Evolutionary conservation across 495 filamentous ascomycete genomes (phyloP).

Genomic region (Podospora bellae-mahoneyi): DNA sequence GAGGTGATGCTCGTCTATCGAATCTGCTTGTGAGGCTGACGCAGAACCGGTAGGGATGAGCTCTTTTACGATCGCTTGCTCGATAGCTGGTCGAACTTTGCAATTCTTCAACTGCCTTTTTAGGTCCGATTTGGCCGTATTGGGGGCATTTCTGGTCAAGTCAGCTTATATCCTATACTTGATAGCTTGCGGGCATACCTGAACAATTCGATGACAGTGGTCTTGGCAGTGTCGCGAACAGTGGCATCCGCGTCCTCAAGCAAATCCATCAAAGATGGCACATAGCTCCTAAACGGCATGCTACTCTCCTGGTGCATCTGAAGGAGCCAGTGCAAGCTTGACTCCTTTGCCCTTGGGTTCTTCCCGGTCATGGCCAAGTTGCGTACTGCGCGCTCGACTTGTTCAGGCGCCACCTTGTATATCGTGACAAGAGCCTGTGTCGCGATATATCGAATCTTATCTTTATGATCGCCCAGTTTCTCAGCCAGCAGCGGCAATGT

Average conservation of each 20-base stretch:
- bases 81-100: slow-evolving; percentile 81
- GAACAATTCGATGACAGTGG: slow-evolving; percentile 79
- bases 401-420: slow-evolving; percentile 60
- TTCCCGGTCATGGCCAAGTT: slow-evolving; percentile 73
- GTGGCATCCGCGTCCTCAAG: slow-evolving; percentile 85
- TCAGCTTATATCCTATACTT: slow-evolving; percentile 40
- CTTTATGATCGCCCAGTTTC: slow-evolving; percentile 83
- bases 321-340: slow-evolving; percentile 77
- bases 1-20: slow-evolving; percentile 40
- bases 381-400: slow-evolving; percentile 76
- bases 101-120: slow-evolving; percentile 74
- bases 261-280: slow-evolving; percentile 74
- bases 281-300: slow-evolving; percentile 76
- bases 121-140: slow-evolving; percentile 80
- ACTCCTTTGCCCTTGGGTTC: slow-evolving; percentile 78
- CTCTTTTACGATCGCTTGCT: slow-evolving; percentile 68
- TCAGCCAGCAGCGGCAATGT: slow-evolving; percentile 74
- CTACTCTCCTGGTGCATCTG: slow-evolving; percentile 76
- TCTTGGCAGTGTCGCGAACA: slow-evolving; percentile 80
- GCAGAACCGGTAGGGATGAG: slow-evolving; percentile 58
- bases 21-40: slow-evolving; percentile 41
- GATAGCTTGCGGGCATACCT: slow-evolving; percentile 45
- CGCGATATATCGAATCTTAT: slow-evolving; percentile 69
- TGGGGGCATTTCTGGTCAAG: slow-evolving; percentile 58
- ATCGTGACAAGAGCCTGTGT: slow-evolving; percentile 70